Base-by-base conservation (phyloP, 192 early-diverging fungal species). In the Globomyces pollinis-pini region DNA sequence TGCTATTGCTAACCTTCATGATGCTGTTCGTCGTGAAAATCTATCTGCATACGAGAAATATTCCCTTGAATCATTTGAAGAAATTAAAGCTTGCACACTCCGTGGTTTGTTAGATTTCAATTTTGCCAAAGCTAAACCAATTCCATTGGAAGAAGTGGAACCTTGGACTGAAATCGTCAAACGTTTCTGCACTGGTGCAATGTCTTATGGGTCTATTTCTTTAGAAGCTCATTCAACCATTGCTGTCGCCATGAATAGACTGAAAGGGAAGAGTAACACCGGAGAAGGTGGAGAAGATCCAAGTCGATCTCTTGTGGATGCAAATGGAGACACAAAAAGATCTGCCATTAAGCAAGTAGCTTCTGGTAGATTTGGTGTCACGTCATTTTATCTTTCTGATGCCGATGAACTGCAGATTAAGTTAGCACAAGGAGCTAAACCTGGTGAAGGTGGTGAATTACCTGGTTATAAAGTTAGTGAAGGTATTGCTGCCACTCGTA, bases 281-380 rank as follows among this genome's bases (percentile, higher is more conserved):
- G 96, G 96, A 44, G 96, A 98, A 71, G 96, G 96, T 57, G 96
- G 96, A 60, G 96, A 98, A 70, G 91, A 98, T 59, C 86, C 91
- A 13, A 74, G 71, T 54, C 85, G 96, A 21, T 95, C 93, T 2
- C 71, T 74, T 6, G 78, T 78, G 23, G 57, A 71, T 12, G 72
- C 69, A 13, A 86, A 93, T 56, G 93, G 93, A 38, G 83, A 82
- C 52, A 85, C 80, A 29, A 77, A 86, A 73, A 87, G 96, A 23
- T 93, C 91, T 6, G 87, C 96, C 5, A 98, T 98, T 81, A 98
- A 98, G 78, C 96, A 98, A 71, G 90, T 98, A 39, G 96, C 96
- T 8, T 94, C 91, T 21, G 96, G 93, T 30, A 90, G 96, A 51
- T 98, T 98, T 68, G 96, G 96, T 69, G 93, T 98, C 1, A 98